phyloP scores from a whole-genome alignment of 2,329 filamentous ascomycete species.

The Aspergillus felis region DNA sequence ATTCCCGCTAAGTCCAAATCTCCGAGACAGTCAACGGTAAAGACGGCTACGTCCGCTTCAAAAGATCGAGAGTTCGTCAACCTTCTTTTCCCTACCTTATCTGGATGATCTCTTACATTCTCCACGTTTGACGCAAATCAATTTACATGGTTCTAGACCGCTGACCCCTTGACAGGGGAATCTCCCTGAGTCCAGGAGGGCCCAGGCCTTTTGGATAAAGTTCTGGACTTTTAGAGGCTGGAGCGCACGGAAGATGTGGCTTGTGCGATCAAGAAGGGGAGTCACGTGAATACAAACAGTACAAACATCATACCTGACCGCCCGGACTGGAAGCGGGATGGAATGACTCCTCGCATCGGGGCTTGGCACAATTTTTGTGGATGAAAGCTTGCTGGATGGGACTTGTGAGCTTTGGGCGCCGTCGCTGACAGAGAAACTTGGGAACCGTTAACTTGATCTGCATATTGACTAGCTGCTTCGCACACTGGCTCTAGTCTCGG shows the following conservation, averaged over 20 bases:
- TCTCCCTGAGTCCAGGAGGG: slow-evolving; percentile 22
- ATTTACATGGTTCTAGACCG: slow-evolving; percentile 26
- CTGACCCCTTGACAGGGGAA: slow-evolving; percentile 13
- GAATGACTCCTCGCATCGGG: slow-evolving; percentile 15
- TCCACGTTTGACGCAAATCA: neutral
- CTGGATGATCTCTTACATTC: neutral
- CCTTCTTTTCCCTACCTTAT: neutral
- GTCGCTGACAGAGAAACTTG: neutral
- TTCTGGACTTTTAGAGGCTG: slow-evolving; percentile 28
- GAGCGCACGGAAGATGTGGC: neutral
- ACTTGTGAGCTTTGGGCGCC: neutral
- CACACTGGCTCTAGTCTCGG: neutral
- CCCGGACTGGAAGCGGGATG: slow-evolving; percentile 15
- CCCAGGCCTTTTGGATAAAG: slow-evolving; percentile 22
- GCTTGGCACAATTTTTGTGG: slow-evolving; percentile 32
- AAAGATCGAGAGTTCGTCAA: neutral
- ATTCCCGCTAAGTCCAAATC: neutral
- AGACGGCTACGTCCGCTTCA: neutral
- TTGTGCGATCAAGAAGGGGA: slow-evolving; percentile 8
- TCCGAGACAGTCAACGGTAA: neutral
- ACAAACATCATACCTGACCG: slow-evolving; percentile 14
- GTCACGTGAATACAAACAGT: neutral
- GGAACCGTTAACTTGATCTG: neutral
- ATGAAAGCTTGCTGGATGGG: slow-evolving; percentile 8
- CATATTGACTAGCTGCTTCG: slow-evolving; percentile 1